Conservation (phyloP, 495 filamentous ascomycete genomes). For the Astrothelium subdiscretum region DNA sequence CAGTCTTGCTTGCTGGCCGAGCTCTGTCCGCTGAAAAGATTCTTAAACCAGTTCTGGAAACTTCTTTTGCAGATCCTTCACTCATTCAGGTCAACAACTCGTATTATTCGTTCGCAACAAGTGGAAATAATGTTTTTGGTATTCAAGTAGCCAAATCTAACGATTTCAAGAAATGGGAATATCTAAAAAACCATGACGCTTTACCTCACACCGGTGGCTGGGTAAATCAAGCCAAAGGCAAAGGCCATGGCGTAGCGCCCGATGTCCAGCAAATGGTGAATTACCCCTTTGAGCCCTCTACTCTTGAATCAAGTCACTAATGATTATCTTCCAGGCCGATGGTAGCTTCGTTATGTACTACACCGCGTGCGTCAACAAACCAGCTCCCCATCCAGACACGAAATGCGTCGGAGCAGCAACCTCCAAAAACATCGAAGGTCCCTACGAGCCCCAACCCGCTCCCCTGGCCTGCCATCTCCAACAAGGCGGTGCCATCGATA, state of each 20-base stretch:
- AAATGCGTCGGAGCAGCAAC: conserved; percentile 20
- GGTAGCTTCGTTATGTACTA: neutral
- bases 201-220: neutral
- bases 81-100: neutral
- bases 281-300: neutral
- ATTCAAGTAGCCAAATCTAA: neutral
- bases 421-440: conserved; percentile 10
- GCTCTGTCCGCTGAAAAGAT: neutral
- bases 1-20: neutral
- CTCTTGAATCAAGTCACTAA: neutral
- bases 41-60: neutral
- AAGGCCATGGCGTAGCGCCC: neutral
- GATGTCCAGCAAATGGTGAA: neutral
- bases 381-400: neutral
- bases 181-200: neutral
- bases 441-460: conserved; percentile 9
- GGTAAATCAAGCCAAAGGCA: neutral
- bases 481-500: conserved; percentile 31
- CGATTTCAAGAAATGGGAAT: neutral
- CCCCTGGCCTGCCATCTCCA: conserved; percentile 12
- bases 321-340: neutral
- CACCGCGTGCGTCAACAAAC: neutral
- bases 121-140: neutral
- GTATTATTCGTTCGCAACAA: neutral
- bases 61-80: neutral